These are phyloP conservation scores for Coemansia sp. DNA, from an alignment of 192 early-diverging fungal genomes.

Conservation along the genomic window DNA sequence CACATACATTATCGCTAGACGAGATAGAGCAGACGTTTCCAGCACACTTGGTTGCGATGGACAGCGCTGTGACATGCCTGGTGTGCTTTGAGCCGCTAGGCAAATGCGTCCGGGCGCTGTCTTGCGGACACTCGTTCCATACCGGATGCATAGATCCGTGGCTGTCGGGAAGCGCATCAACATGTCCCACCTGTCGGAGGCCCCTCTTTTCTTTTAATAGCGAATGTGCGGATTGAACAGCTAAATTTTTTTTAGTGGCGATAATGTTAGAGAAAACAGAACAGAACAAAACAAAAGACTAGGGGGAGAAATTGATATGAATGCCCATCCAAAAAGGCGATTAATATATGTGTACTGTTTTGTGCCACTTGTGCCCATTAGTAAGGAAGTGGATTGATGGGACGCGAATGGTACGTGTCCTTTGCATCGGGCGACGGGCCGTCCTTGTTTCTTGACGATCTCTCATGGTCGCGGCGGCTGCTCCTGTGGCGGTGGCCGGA, in stretches of 20 bases:
- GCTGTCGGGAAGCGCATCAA: slow-evolving; percentile 18
- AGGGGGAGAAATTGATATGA: too few species aligned
- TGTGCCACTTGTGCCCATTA: neutral
- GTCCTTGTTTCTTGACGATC: neutral
- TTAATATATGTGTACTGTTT: neutral
- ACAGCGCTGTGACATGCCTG: slow-evolving; percentile 15
- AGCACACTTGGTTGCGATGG: neutral
- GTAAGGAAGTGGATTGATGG: neutral
- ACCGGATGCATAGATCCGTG: slow-evolving; percentile 48
- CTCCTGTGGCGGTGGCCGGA: neutral
- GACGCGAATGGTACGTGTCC: neutral
- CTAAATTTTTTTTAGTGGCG: neutral
- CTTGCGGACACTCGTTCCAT: slow-evolving; percentile 48
- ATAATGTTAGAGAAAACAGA: neutral
- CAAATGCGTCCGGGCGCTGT: slow-evolving; percentile 21
- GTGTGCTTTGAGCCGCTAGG: slow-evolving; percentile 30
- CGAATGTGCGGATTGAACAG: neutral
- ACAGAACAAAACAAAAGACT: neutral
- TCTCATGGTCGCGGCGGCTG: neutral
- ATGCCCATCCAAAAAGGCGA: neutral
- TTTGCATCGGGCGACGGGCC: neutral
- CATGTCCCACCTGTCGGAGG: slow-evolving; percentile 5
- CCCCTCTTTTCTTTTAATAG: neutral
- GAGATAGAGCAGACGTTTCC: slow-evolving; percentile 4
- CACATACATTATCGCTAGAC: neutral